Conservation (phyloP, 2,329 filamentous ascomycete species). For the Neonectria faginata region DNA sequence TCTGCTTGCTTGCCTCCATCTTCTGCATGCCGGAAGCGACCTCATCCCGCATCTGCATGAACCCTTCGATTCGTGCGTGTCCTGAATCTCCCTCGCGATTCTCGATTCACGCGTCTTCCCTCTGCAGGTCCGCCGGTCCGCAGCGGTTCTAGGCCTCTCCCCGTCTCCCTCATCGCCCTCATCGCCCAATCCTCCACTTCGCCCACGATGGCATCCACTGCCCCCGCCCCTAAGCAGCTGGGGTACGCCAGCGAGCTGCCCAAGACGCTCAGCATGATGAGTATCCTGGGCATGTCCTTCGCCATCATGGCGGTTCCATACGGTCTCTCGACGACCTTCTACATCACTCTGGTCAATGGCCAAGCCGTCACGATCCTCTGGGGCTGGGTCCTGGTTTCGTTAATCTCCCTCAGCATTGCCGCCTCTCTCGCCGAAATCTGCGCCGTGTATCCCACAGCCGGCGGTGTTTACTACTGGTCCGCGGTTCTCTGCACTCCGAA, state of each 20-base stretch:
- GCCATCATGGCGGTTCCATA: constrained; percentile 63
- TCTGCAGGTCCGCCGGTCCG: background rate
- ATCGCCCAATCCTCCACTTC: background rate
- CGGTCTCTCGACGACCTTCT: constrained; percentile 61
- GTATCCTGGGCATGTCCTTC: constrained; percentile 60
- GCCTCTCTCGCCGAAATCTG: constrained; percentile 78
- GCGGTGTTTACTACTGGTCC: constrained; percentile 79
- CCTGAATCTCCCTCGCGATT: constrained; percentile 11
- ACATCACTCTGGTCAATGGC: constrained; percentile 71
- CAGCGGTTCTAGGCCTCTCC: constrained; percentile 2
- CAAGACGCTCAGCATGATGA: constrained; percentile 61
- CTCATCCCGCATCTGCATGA: constrained; percentile 23
- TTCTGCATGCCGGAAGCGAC: constrained; percentile 14
- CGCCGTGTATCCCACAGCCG: constrained; percentile 70
- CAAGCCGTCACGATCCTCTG: constrained; percentile 78
- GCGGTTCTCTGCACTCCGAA: constrained; percentile 70
- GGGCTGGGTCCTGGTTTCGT: constrained; percentile 72
- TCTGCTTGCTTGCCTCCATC: constrained; percentile 4
- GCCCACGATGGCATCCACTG: constrained; percentile 28
- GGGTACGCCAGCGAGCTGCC: constrained; percentile 62
- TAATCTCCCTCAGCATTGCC: constrained; percentile 79
- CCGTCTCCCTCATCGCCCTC: constrained; percentile 6
- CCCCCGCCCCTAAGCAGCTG: constrained; percentile 44
- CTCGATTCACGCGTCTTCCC: constrained; percentile 3
- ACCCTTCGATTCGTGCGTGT: constrained; percentile 19